Percentiles rank a stretch among this genome's conserved stretches.
phyloP scores from a whole-genome alignment of 1,284 basidiomycete species.

The Pseudozyma sp. region DNA sequence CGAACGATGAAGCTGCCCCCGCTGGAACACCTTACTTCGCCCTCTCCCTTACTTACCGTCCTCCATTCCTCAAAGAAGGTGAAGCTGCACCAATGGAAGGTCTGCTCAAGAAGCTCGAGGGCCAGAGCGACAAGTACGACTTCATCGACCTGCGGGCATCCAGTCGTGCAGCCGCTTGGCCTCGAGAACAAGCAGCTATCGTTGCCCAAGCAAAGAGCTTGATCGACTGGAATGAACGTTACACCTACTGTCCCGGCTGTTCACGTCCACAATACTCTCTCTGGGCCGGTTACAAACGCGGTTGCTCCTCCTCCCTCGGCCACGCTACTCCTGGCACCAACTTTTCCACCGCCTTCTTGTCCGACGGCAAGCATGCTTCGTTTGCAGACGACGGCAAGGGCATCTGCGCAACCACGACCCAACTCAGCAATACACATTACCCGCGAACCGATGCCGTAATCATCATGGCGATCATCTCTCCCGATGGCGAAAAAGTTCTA shows the following conservation, averaged over 20 bases:
- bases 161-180: slow-evolving; percentile 47
- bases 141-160: slow-evolving; percentile 62
- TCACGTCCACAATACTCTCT: slow-evolving; percentile 84
- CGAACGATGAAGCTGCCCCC: slow-evolving; percentile 25
- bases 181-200: slow-evolving; percentile 51
- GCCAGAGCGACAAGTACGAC: slow-evolving; percentile 39
- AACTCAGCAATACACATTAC: too few species aligned
- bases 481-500: slow-evolving; percentile 82
- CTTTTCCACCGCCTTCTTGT: slow-evolving; percentile 27
- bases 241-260: slow-evolving; percentile 87
- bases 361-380: not conserved
- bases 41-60: slow-evolving; percentile 57
- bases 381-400: slow-evolving; percentile 45
- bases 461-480: slow-evolving; percentile 87
- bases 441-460: too few species aligned
- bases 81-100: slow-evolving; percentile 24
- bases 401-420: slow-evolving; percentile 43
- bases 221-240: slow-evolving; percentile 66
- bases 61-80: slow-evolving; percentile 12
- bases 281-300: slow-evolving; percentile 96
- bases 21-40: slow-evolving; percentile 64
- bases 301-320: slow-evolving; percentile 72
- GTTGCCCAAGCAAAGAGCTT: slow-evolving; percentile 60
- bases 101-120: slow-evolving; percentile 36
- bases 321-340: slow-evolving; percentile 39